Conservation (phyloP, 2,329 filamentous ascomycete species). For the Cladosporium sp. region DNA sequence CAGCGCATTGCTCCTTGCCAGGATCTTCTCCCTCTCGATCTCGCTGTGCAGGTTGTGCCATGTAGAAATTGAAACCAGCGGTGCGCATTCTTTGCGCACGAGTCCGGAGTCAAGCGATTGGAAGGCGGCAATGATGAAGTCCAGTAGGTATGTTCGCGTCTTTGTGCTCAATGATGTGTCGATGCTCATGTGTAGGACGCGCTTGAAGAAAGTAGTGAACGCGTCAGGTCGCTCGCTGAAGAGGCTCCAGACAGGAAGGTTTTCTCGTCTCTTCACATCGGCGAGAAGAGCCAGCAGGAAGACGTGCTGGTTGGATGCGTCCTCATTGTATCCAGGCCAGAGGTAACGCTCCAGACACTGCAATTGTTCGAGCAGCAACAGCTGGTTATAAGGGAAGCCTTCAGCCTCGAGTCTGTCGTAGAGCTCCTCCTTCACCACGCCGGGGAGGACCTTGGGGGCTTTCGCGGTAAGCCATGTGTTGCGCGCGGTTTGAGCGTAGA, state of each 20-base stretch:
- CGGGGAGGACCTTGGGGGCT: constrained; percentile 69
- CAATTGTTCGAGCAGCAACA: constrained; percentile 83
- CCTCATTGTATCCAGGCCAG: constrained; percentile 82
- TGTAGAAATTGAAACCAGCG: constrained; percentile 88
- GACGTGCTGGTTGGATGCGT: constrained; percentile 89
- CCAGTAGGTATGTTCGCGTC: constrained; percentile 75
- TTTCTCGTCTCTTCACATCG: constrained; percentile 85
- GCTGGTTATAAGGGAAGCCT: constrained; percentile 72
- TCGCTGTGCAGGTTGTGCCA: constrained; percentile 93
- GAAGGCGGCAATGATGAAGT: constrained; percentile 87
- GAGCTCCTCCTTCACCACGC: constrained; percentile 81
- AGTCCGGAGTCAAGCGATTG: constrained; percentile 88
- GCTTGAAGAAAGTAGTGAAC: constrained; percentile 87
- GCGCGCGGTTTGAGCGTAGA: constrained; percentile 70
- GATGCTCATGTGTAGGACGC: constrained; percentile 82
- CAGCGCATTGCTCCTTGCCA: constrained; percentile 73
- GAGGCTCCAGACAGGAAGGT: constrained; percentile 81
- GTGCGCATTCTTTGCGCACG: constrained; percentile 93
- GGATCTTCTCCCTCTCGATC: constrained; percentile 67
- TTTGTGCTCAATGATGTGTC: constrained; percentile 48
- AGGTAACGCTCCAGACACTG: constrained; percentile 92
- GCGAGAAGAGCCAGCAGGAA: constrained; percentile 81
- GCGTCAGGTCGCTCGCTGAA: constrained; percentile 77
- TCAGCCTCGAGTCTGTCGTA: constrained; percentile 88
- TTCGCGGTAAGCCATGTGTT: constrained; percentile 79